Conservation (phyloP, 495 filamentous ascomycete species). For the Neurospora sublineolata region DNA sequence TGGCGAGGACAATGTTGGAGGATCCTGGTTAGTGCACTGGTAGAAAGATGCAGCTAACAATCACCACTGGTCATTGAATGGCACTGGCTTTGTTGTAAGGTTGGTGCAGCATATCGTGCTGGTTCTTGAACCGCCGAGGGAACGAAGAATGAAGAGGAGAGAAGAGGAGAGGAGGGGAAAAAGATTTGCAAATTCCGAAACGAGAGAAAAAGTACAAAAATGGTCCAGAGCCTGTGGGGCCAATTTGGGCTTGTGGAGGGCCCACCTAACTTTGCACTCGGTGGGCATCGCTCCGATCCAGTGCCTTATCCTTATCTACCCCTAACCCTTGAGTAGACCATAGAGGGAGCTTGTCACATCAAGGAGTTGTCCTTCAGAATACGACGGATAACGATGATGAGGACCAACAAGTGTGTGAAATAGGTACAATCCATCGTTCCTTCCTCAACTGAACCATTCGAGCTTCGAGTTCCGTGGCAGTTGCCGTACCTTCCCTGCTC, state of each 20-base stretch:
- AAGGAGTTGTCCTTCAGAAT: not conserved
- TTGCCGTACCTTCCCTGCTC: not conserved
- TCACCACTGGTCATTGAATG: constrained; percentile 16
- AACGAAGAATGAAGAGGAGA: constrained; percentile 4
- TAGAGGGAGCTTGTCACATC: not conserved
- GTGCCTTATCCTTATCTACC: not conserved
- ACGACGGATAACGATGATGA: not conserved
- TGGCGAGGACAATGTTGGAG: constrained; percentile 3
- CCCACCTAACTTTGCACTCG: not conserved
- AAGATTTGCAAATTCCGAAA: constrained; percentile 3
- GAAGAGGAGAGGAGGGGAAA: not conserved
- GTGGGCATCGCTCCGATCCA: not conserved
- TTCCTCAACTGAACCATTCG: not conserved
- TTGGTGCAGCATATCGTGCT: constrained; percentile 12
- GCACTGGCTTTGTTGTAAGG: constrained; percentile 12
- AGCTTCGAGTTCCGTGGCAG: not conserved
- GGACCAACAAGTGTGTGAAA: not conserved
- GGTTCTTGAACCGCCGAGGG: constrained; percentile 4
- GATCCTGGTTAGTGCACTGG: constrained; percentile 10
- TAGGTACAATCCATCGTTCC: not conserved
- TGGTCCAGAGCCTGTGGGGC: not conserved
- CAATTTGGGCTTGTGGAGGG: not conserved
- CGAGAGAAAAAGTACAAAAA: constrained; percentile 5
- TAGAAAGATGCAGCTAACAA: constrained; percentile 15
- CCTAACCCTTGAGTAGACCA: not conserved